Evolutionary conservation across 2,329 filamentous ascomycete species (phyloP), one percentile per base, ranked within the genome.

Genomic region (Pseudopithomyces chartarum): DNA sequence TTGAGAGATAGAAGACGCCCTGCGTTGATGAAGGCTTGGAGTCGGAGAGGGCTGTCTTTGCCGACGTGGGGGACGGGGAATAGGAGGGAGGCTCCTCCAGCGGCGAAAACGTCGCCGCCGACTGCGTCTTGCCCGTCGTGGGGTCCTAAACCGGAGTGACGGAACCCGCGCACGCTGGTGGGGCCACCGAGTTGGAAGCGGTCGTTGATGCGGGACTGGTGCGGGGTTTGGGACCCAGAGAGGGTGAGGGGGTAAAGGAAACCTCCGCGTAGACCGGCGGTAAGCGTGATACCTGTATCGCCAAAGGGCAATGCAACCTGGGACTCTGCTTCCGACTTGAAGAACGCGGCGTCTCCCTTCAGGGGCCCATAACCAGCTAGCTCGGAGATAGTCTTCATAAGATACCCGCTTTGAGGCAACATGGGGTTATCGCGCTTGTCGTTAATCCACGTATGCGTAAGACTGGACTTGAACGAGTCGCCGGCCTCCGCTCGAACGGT

Each of bases 121-220:
- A 97, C 87, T 0, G 93, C 88, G 76, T 99, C 94, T 17, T 81
- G 76, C 1, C 92, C 91, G 69, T 98, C 94, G 61, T 90, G 89
- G 3, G 95, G 93, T 8, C 95, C 95, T 6, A 99, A 83, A 1
- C 95, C 95, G 19, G 89, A 90, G 20, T 96, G 85, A 57, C 92
- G 88, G 82, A 99, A 99, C 1, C 95, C 95, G 54, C 95, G 90
- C 13, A 99, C 91, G 71, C 97, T 94, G 2, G 92, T 97, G 3
- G 95, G 94, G 0, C 95, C 95, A 42, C 95, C 95, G 32, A 99
- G 90, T 69, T 92, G 87, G 80, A 99, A 99, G 43, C 95, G 91
- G 75, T 99, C 95, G 73, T 96, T 97, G 69, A 98, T 85, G 29
- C 91, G 87, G 63, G 91, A 96, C 4, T 89, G 85, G 22, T 84